phyloP scores from a whole-genome alignment of 192 early-diverging fungal genomes.

The Mortierella hygrophila region DNA sequence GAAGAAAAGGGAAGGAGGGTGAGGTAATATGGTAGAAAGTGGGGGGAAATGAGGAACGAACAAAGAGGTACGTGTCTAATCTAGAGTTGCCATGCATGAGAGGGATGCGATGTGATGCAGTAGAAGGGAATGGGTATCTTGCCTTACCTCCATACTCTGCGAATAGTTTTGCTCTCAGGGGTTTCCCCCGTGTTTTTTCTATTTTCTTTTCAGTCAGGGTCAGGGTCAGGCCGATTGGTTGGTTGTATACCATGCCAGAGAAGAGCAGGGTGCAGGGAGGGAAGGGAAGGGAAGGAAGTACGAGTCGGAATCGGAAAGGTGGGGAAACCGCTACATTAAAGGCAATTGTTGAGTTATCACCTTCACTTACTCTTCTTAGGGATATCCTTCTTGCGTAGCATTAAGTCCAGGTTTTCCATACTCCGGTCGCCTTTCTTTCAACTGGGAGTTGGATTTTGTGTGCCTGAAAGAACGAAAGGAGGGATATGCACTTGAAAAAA shows the following conservation, averaged over 20 bases:
- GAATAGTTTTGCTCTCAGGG: not conserved
- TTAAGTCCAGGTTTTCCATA: not conserved
- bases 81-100: conserved; percentile 4
- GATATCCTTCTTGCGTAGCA: not conserved
- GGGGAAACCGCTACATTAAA: conserved; percentile 1
- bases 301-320: conserved; percentile 19
- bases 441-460: not conserved
- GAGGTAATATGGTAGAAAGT: not conserved
- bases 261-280: not conserved
- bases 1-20: not conserved
- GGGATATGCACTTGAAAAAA: not conserved
- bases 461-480: not conserved
- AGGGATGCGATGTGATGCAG: not conserved
- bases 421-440: not conserved
- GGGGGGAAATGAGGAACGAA: not conserved
- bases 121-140: not conserved
- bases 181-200: conserved; percentile 5
- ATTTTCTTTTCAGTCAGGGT: not conserved
- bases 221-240: not conserved
- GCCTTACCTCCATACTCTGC: not conserved
- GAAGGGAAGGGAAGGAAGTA: not conserved
- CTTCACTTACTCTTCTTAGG: not conserved
- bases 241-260: not conserved
- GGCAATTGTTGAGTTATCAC: not conserved
- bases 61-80: not conserved